Base-by-base conservation (phyloP, 306 rosid species). In the Betula pendula region DNA sequence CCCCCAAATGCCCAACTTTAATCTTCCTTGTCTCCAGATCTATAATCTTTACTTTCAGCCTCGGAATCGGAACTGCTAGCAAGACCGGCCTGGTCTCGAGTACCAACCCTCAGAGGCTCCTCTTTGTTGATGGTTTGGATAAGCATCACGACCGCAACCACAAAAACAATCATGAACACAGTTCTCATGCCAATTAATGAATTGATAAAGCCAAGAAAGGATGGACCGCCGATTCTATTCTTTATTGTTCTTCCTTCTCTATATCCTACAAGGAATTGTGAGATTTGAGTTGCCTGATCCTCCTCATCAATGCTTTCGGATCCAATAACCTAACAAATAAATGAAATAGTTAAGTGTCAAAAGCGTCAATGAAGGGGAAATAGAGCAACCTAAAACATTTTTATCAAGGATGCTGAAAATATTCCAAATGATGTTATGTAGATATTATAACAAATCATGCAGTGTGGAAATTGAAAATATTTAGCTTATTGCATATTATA, bases 21-120 rank as follows among this genome's bases (percentile, higher is more conserved):
- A 70, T 96, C 98, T 78, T 88, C 92, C 85, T 91, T 96, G 75
- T 88, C 89, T 74, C 97, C 98, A 66, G 85, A 63, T 79, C 47
- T 74, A 52, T 89, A 82, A 80, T 86, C 97, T 47, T 15, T 82
- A 78, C 74, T 84, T 79, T 77, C 89, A 78, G 73, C 83, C 83
- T 88, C 91, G 0, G 89, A 25, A 5, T 55, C 71, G 38, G 90
- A 85, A 24, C 88, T 82, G 71, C 89, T 86, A 47, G 90, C 87
- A 35, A 50, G 83, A 76, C 75, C 85, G 29, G 29, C 78, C 72
- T 52, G 85, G 20, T 72, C 90, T 74, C 74, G 86, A 62, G 80
- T 88, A 53, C 87, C 83, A 53, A 78, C 88, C 81, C 88, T 65
- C 0, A 35, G 86, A 78, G 88, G 81, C 66, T 88, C 89, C 6